These are phyloP conservation scores for Liriodendron chinense DNA, from an alignment of 164 flowering plant species.

Conservation along the genomic window DNA sequence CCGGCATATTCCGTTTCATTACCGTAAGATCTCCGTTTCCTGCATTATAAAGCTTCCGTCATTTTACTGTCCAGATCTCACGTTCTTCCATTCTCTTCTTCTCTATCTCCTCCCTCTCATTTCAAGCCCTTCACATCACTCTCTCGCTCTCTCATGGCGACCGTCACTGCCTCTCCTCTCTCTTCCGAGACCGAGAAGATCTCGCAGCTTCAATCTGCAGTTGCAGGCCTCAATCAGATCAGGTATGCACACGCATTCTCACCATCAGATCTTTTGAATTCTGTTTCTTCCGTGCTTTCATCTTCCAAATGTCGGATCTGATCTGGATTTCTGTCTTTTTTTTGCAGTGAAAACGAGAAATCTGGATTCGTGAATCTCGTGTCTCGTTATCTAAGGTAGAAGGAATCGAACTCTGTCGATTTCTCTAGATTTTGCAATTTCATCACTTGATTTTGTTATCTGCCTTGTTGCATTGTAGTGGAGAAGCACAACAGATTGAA, in stretches of 20 bases:
- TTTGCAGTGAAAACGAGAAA: slow-evolving; percentile 86
- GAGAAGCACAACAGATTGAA: slow-evolving; percentile 87
- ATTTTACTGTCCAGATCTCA: neutral
- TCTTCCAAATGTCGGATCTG: slow-evolving; percentile 17
- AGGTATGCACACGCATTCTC: slow-evolving; percentile 38
- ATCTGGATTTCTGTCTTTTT: slow-evolving; percentile 5
- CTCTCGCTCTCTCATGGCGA: slow-evolving; percentile 34
- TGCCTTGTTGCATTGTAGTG: slow-evolving; percentile 37
- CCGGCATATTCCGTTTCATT: too few relatives aligned
- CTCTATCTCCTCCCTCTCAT: slow-evolving; percentile 5
- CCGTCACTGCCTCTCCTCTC: slow-evolving; percentile 27
- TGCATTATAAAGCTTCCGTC: neutral
- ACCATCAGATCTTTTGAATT: neutral
- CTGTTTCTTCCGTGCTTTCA: neutral
- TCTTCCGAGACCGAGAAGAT: slow-evolving; percentile 56
- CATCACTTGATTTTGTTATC: neutral
- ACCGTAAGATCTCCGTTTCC: too few relatives aligned
- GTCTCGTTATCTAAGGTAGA: slow-evolving; percentile 85
- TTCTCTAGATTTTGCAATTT: neutral
- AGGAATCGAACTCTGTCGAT: neutral
- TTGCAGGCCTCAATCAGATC: slow-evolving; percentile 69
- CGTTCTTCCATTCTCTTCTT: slow-evolving; percentile 9
- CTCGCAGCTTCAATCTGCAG: slow-evolving; percentile 54
- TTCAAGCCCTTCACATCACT: neutral
- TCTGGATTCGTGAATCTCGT: slow-evolving; percentile 89